A percentile compares a stretch with the other conserved stretches of the same genome.
These are phyloP conservation scores for Peniophora sp. DNA, from an alignment of 1,284 basidiomycete genomes.

Conservation along the genomic window DNA sequence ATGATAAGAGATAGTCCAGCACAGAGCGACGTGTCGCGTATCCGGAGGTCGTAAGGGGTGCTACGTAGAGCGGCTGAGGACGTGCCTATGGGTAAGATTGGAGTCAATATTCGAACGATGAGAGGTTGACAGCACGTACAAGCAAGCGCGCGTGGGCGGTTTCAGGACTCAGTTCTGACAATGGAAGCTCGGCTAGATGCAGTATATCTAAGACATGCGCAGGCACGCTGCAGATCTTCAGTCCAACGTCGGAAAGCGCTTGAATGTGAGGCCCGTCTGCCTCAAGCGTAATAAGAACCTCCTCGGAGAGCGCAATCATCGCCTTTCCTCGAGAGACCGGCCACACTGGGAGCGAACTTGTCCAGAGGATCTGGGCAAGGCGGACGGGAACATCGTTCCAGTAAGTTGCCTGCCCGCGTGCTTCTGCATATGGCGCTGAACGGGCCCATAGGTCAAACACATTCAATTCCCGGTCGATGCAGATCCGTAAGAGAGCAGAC, in stretches of 20 bases:
- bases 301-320: not conserved
- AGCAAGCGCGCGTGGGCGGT: not conserved
- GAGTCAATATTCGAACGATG: no score
- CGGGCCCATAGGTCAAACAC: not conserved
- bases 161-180: not conserved
- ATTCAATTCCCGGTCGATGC: slow-evolving; percentile 11
- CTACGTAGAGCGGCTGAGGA: no score
- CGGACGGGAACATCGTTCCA: not conserved
- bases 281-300: not conserved
- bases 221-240: not conserved
- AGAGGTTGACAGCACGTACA: not conserved
- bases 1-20: not conserved
- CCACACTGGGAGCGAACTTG: not conserved
- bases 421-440: not conserved
- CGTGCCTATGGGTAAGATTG: no score
- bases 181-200: not conserved
- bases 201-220: not conserved
- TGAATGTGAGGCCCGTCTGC: not conserved
- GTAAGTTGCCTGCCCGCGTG: not conserved
- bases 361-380: not conserved
- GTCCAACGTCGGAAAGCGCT: not conserved
- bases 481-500: slow-evolving; percentile 17
- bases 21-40: no score
- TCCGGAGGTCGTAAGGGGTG: no score
- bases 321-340: not conserved